phyloP scores from a whole-genome alignment of 2,329 filamentous ascomycete genomes.

The Stemphylium lycopersici region DNA sequence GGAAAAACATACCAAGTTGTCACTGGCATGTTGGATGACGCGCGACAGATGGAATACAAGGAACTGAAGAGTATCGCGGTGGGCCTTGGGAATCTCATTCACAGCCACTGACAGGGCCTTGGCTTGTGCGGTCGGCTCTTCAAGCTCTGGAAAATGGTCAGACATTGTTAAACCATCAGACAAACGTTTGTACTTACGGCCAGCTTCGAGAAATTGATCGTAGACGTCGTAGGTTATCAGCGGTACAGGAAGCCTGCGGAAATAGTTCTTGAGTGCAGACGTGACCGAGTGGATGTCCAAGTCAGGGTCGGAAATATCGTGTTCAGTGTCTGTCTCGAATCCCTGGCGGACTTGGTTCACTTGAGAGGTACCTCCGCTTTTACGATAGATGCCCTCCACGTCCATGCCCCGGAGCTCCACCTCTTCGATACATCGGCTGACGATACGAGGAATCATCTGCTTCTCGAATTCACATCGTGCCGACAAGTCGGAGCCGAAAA shows the following conservation, averaged over 20 bases:
- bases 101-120: constrained; percentile 75
- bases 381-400: constrained; percentile 95
- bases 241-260: constrained; percentile 87
- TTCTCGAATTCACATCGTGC: constrained; percentile 88
- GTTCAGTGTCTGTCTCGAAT: constrained; percentile 85
- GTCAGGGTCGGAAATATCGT: constrained; percentile 90
- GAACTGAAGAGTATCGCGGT: constrained; percentile 90
- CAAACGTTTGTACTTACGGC: constrained; percentile 59
- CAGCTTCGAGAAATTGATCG: constrained; percentile 83
- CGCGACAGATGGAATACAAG: constrained; percentile 90
- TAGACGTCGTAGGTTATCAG: constrained; percentile 93
- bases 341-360: constrained; percentile 89
- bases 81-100: constrained; percentile 77
- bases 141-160: constrained; percentile 59
- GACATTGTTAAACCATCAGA: background rate
- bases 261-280: constrained; percentile 95
- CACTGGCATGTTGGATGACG: constrained; percentile 79
- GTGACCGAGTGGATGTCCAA: constrained; percentile 97
- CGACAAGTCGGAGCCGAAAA: constrained; percentile 89
- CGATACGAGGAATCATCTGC: constrained; percentile 85
- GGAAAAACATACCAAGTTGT: constrained; percentile 75
- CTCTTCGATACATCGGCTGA: constrained; percentile 93
- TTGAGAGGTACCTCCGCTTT: constrained; percentile 91
- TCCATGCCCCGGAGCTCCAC: constrained; percentile 97
- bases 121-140: constrained; percentile 56